Evolutionary conservation across 2,329 filamentous ascomycete genomes (phyloP).

Genomic region (Trichophyton schoenleinii): DNA sequence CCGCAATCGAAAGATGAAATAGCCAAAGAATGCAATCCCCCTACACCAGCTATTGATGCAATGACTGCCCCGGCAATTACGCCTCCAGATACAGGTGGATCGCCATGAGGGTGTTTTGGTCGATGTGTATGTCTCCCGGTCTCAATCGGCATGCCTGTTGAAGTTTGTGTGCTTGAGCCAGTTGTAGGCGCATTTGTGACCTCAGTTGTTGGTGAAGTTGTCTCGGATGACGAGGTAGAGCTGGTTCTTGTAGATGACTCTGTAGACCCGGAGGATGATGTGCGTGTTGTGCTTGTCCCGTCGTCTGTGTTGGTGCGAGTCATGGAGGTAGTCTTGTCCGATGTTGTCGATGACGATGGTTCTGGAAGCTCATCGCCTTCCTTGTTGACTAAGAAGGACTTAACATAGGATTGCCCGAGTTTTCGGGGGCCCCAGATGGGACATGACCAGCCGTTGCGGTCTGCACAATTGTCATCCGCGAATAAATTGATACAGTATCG

Average conservation of each 20-base stretch:
- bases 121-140: background rate
- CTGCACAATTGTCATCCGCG: conserved; percentile 4
- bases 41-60: background rate
- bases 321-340: background rate
- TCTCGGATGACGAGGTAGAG: background rate
- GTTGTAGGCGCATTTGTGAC: background rate
- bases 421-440: conserved; percentile 7
- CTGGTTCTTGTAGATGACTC: background rate
- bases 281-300: background rate
- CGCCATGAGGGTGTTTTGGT: background rate
- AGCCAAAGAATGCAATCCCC: background rate
- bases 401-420: conserved; percentile 6
- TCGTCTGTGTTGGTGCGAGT: background rate
- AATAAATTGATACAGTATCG: conserved; percentile 9
- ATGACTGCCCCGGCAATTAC: conserved; percentile 1
- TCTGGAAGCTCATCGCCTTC: conserved; percentile 2
- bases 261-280: background rate
- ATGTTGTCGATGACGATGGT: background rate
- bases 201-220: background rate
- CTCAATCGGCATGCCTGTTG: background rate
- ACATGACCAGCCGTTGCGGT: conserved; percentile 9
- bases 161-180: background rate
- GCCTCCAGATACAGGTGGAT: background rate
- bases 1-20: background rate
- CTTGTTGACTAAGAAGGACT: conserved; percentile 1